Evolutionary conservation across 2,329 filamentous ascomycete species (phyloP).

Genomic region (Ascomycota sp.): DNA sequence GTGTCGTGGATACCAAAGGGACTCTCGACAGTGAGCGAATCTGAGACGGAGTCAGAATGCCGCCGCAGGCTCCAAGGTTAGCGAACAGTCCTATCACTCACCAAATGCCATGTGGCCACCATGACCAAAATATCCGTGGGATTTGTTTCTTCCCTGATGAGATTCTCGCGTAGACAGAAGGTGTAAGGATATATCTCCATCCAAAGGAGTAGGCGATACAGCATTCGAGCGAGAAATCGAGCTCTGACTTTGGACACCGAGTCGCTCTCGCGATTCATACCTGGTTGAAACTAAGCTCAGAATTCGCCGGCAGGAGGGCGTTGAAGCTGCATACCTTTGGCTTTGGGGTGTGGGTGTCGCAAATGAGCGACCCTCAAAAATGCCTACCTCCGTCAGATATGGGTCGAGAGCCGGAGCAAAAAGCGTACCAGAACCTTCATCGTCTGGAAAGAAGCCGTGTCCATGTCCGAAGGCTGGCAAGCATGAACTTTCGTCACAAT

Average conservation of each 20-base stretch:
- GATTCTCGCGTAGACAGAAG: conserved; percentile 7
- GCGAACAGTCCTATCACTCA: not conserved
- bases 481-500: conserved; percentile 4
- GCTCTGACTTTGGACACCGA: conserved; percentile 15
- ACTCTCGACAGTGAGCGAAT: conserved; percentile 7
- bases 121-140: conserved; percentile 3
- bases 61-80: not conserved
- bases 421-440: conserved; percentile 8
- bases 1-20: conserved; percentile 10
- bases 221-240: conserved; percentile 17
- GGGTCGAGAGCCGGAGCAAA: not conserved
- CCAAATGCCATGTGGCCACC: conserved; percentile 2
- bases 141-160: conserved; percentile 4
- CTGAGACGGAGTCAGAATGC: conserved; percentile 5
- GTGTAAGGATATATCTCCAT: conserved; percentile 9
- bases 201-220: conserved; percentile 13
- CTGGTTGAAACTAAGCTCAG: conserved; percentile 5
- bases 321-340: conserved; percentile 6
- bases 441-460: conserved; percentile 12
- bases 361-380: conserved; percentile 7
- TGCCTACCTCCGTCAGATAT: conserved; percentile 7
- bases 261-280: conserved; percentile 12
- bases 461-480: conserved; percentile 5
- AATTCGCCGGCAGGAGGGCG: no score
- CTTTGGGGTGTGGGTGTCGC: conserved; percentile 5